A percentile compares a stretch with the other conserved stretches of the same genome.
Conservation (phyloP, 2,329 filamentous ascomycete species). For the Fusarium nygamai region DNA sequence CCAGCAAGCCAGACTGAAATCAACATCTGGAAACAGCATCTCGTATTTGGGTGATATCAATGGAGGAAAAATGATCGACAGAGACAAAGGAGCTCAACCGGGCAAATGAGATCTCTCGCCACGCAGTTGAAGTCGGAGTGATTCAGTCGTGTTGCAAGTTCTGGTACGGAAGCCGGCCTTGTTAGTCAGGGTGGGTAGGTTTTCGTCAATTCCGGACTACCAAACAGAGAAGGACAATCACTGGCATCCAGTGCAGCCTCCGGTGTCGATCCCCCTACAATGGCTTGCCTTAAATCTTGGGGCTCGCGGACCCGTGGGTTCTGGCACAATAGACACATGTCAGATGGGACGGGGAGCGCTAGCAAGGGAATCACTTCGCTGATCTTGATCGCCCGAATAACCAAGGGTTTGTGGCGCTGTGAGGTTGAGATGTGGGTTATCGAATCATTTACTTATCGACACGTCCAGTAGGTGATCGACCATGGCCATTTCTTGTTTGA, state of each 20-base stretch:
- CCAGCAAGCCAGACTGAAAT: not conserved
- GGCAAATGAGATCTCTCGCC: not conserved
- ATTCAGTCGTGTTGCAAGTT: not conserved
- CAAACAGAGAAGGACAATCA: slow-evolving; percentile 5
- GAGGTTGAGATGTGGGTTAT: slow-evolving; percentile 31
- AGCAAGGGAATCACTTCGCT: slow-evolving; percentile 37
- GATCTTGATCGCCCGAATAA: slow-evolving; percentile 41
- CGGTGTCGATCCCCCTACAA: slow-evolving; percentile 36
- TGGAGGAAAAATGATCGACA: not conserved
- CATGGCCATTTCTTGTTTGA: not conserved
- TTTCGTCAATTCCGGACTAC: not conserved
- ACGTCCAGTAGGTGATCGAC: slow-evolving; percentile 3
- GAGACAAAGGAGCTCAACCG: not conserved
- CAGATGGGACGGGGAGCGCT: slow-evolving; percentile 40
- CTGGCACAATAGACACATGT: slow-evolving; percentile 42
- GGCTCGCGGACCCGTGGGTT: slow-evolving; percentile 39
- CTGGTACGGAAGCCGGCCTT: slow-evolving; percentile 5
- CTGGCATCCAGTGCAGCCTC: slow-evolving; percentile 29
- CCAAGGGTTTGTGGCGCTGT: not conserved
- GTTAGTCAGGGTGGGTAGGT: not conserved
- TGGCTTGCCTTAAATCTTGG: slow-evolving; percentile 38
- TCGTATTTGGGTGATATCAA: slow-evolving; percentile 11
- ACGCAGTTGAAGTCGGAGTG: not conserved
- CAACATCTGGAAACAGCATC: slow-evolving; percentile 19
- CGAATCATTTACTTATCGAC: slow-evolving; percentile 21